Evolutionary conservation across 1,284 basidiomycete species (phyloP), one percentile per base, ranked within the genome.

Genomic region (Puccinia polysora): DNA sequence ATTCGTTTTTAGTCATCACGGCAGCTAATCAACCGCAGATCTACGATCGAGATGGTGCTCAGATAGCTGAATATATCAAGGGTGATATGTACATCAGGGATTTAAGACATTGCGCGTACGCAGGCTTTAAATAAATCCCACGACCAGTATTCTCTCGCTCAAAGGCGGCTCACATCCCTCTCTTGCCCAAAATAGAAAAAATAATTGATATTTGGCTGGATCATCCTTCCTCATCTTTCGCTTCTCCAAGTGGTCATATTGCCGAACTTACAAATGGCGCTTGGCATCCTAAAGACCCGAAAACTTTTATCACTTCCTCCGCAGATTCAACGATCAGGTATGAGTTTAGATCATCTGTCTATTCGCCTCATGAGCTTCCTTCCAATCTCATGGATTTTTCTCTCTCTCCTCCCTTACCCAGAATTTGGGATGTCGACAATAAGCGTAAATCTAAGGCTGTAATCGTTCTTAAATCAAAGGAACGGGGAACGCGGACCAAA

Each of bases 71-170:
- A 75, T 96, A 86, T 79, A 84, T 90, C 79, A 96, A 97, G 82
- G 96, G 96, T 40, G 96, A 99, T 81, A 90, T 90, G 75, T 99
- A 97, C 79, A 89, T 99, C 77, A 87, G 96, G 67, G 96, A 99
- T 81, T 96, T 98, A 91, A 91, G 92, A 80, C 88, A 97, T 78
- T 98, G 96, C 73, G 84, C 86, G 91, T 92, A 76, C 76, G 87
- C 82, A 5, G 18, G 32, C 36, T 38, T 56, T 15, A 55, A n/a
- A n/a, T n/a, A n/a, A n/a, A n/a, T n/a, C n/a, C n/a, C n/a, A n/a
- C n/a, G n/a, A n/a, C n/a, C n/a, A n/a, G n/a, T n/a, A n/a, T n/a
- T n/a, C n/a, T n/a, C n/a, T n/a, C n/a, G n/a, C n/a, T n/a, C n/a
- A n/a, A n/a, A n/a, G n/a, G n/a, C n/a, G 38, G 58, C 64, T 56